A percentile compares a stretch with the other conserved stretches of the same genome.
phyloP scores from a whole-genome alignment of 2,329 filamentous ascomycete species.

The Diaporthe sp. region DNA sequence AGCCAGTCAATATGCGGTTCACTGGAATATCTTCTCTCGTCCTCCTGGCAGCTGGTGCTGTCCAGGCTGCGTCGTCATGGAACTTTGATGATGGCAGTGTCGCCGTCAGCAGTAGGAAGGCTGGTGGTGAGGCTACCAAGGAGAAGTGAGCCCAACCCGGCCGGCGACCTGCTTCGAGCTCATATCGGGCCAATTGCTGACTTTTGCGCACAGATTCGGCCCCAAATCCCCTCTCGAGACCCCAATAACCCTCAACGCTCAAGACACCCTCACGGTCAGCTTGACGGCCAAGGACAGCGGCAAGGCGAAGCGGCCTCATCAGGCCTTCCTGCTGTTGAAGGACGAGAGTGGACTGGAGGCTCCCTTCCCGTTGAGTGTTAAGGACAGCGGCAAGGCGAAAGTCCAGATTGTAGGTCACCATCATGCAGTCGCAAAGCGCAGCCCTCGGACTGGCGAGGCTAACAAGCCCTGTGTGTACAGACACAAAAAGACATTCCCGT shows the following conservation, averaged over 20 bases:
- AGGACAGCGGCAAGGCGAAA: conserved; percentile 87
- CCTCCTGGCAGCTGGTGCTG: conserved; percentile 61
- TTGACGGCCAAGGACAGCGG: conserved; percentile 84
- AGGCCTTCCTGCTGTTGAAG: conserved; percentile 88
- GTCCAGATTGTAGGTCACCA: conserved; percentile 80
- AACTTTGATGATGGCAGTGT: conserved; percentile 79
- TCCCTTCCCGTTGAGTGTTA: conserved; percentile 84
- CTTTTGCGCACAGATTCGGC: conserved; percentile 61
- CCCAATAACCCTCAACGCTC: conserved; percentile 70
- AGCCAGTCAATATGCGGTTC: conserved; percentile 51
- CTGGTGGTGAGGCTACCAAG: conserved; percentile 63
- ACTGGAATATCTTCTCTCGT: conserved; percentile 52
- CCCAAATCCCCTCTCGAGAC: conserved; percentile 69
- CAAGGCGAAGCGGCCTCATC: conserved; percentile 86
- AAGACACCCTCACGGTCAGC: conserved; percentile 83
- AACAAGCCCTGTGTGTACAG: conserved; percentile 57
- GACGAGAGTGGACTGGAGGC: conserved; percentile 86
- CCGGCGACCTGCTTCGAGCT: neutral
- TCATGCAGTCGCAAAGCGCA: conserved; percentile 8
- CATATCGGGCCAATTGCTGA: conserved; percentile 37
- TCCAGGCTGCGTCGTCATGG: conserved; percentile 71
- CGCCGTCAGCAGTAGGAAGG: conserved; percentile 73
- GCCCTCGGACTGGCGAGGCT: conserved; percentile 36
- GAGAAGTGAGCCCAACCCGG: conserved; percentile 67
- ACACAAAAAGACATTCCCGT: conserved; percentile 88